phyloP scores from a whole-genome alignment of 257 asterid species.

The Voacanga thouarsii region DNA sequence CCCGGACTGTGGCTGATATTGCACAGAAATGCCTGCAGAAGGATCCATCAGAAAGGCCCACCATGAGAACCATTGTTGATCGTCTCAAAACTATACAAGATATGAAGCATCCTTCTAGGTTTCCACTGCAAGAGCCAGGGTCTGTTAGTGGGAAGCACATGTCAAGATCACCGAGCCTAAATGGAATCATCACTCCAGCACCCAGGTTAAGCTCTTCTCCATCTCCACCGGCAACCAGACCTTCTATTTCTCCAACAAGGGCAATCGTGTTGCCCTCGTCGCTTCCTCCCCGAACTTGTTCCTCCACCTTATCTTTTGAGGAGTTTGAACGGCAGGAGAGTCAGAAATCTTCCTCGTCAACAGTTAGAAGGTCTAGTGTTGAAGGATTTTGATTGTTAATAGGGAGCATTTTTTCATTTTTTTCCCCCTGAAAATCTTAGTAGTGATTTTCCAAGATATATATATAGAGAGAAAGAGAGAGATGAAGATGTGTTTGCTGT shows the following conservation, averaged over 20 bases:
- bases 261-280: slow-evolving; percentile 40
- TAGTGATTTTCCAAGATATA: slow-evolving; percentile 33
- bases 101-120: slow-evolving; percentile 70
- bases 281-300: slow-evolving; percentile 53
- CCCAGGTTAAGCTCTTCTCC: slow-evolving; percentile 50
- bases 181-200: slow-evolving; percentile 55
- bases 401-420: slow-evolving; percentile 32
- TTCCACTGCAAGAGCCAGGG: slow-evolving; percentile 87
- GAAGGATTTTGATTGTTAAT: slow-evolving; percentile 65
- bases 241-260: slow-evolving; percentile 42
- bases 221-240: slow-evolving; percentile 43
- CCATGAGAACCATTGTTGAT: slow-evolving; percentile 82
- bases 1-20: slow-evolving; percentile 73
- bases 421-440: slow-evolving; percentile 6
- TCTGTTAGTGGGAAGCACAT: slow-evolving; percentile 57
- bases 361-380: slow-evolving; percentile 56
- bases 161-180: slow-evolving; percentile 81
- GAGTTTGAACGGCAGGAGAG: slow-evolving; percentile 55
- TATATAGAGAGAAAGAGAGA: slow-evolving; percentile 11
- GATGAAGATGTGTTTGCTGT: slow-evolving; percentile 30
- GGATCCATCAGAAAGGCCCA: slow-evolving; percentile 88
- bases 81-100: slow-evolving; percentile 74
- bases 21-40: slow-evolving; percentile 82
- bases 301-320: slow-evolving; percentile 49
- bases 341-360: slow-evolving; percentile 52